Evolutionary conservation across 345 rosid genomes (phyloP).

Genomic region (Salix viminalis): DNA sequence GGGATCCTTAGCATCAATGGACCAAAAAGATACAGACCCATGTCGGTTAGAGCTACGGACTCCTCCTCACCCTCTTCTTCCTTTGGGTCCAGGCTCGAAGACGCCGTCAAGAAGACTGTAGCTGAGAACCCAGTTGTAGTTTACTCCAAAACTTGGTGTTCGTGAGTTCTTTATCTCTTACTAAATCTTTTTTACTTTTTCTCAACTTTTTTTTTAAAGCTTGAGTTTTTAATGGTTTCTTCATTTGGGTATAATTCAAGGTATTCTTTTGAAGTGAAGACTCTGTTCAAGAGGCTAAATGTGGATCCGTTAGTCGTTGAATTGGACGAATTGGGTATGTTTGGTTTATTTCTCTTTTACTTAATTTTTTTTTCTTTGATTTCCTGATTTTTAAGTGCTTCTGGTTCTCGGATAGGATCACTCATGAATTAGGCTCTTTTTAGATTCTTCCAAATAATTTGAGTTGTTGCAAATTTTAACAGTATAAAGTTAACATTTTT

Average conservation of each 20-base stretch:
- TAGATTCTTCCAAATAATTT: too few relatives aligned
- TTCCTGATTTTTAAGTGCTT: not conserved
- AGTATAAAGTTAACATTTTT: too few relatives aligned
- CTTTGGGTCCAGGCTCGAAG: slow-evolving; percentile 83
- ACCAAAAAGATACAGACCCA: slow-evolving; percentile 22
- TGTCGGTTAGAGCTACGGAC: slow-evolving; percentile 46
- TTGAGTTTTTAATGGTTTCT: not conserved
- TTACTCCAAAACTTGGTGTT: slow-evolving; percentile 95
- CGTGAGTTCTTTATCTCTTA: slow-evolving; percentile 46
- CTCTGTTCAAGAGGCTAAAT: slow-evolving; percentile 66
- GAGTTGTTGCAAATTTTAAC: too few relatives aligned
- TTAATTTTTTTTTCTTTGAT: not conserved
- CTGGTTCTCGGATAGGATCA: too few relatives aligned
- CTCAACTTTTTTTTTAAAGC: not conserved
- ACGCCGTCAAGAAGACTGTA: slow-evolving; percentile 60
- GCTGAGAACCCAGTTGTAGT: slow-evolving; percentile 74
- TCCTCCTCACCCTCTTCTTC: slow-evolving; percentile 41
- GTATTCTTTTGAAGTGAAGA: slow-evolving; percentile 89
- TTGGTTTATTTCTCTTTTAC: not conserved
- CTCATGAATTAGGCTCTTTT: too few relatives aligned
- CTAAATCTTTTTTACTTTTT: not conserved
- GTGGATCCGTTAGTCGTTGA: slow-evolving; percentile 77
- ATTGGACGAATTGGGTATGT: slow-evolving; percentile 84
- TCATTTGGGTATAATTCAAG: slow-evolving; percentile 32
- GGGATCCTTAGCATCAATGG: slow-evolving; percentile 21